Evolutionary conservation across 768 basidiomycete species (phyloP), one percentile per base, ranked within the genome.

Genomic region (Dictyophora rubrovolvata): DNA sequence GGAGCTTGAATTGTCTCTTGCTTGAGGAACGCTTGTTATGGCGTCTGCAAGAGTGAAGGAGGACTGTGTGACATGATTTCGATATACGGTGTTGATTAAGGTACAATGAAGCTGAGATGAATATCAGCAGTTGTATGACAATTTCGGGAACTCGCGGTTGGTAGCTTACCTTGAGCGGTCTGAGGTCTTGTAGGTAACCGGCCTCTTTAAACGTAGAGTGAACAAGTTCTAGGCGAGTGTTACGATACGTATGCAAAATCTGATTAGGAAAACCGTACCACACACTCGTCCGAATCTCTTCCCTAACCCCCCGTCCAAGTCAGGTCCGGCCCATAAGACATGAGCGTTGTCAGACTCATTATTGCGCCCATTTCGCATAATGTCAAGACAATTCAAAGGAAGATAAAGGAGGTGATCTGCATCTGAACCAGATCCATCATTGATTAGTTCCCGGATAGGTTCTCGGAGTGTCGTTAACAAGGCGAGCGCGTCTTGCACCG

Each of bases 251-350:
- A 20, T 17, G 5, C 33, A 57, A 12, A 2, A 4, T 11, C 9
- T 48, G 37, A 17, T 16, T 14, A 55, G 53, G 48, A 7, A 48
- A 53, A 53, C 64, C 71, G 63, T 35, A 78, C 77, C 69, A 42
- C 71, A 67, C 8, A 78, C 70, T 5, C 53, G 53, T 33, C 63
- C 68, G 14, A 80, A 56, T 47, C 66, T 64, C 36, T 42, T 57
- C 1, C 69, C 69, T 10, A 71, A 67, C 28, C 72, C 69, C 10
- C 64, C 63, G 55, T 73, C 69, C 51, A 66, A 61, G 6, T 68
- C 59, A 1, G 85, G 83, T 1, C 80, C 82, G 11, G 78, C 62
- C 72, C 78, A 85, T 22, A 86, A 72, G 20, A 85, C 80, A 56
- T 82, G 77, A 5, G 82, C 82, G 48, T 72, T 63, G 64, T 73